Percentiles rank a stretch among this genome's conserved stretches.
Evolutionary conservation across 495 filamentous ascomycete species (phyloP).

Genomic region (Aeminium ludgeri): DNA sequence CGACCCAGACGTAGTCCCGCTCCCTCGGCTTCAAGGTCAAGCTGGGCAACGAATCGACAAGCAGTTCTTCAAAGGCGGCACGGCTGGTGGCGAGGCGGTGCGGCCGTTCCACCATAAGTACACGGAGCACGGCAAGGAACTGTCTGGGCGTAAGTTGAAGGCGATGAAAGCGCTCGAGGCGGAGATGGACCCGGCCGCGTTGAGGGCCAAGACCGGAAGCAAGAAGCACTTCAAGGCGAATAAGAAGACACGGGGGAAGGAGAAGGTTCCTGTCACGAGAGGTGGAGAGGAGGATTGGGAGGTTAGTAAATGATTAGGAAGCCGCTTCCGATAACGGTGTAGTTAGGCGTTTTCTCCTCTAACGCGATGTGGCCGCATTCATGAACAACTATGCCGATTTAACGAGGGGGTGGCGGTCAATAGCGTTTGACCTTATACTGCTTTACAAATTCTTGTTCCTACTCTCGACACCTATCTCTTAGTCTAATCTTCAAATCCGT

Average conservation of each 20-base stretch:
- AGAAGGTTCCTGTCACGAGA: not conserved
- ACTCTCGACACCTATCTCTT: too few species aligned
- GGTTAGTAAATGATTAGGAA: too few species aligned
- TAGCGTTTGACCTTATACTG: too few species aligned
- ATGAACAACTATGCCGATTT: too few species aligned
- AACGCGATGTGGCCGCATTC: too few species aligned
- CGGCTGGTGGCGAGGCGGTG: slow-evolving; percentile 45
- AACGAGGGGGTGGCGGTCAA: too few species aligned
- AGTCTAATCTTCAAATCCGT: too few species aligned
- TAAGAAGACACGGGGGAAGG: slow-evolving; percentile 35
- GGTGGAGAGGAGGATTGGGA: not conserved
- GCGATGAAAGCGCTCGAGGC: slow-evolving; percentile 73
- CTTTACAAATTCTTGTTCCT: too few species aligned
- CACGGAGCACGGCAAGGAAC: slow-evolving; percentile 64
- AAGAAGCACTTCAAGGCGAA: slow-evolving; percentile 96
- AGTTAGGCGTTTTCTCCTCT: too few species aligned
- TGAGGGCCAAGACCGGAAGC: slow-evolving; percentile 36
- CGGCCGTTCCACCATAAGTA: slow-evolving; percentile 61
- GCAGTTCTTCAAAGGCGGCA: slow-evolving; percentile 63
- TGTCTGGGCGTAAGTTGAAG: slow-evolving; percentile 71
- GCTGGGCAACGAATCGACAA: slow-evolving; percentile 69
- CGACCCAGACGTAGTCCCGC: slow-evolving; percentile 21
- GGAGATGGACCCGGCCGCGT: slow-evolving; percentile 66
- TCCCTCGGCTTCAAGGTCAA: slow-evolving; percentile 33
- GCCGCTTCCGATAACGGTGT: too few species aligned